These are phyloP conservation scores for Tolypocladium amazonense DNA, from an alignment of 2,329 filamentous ascomycete genomes.

Conservation along the genomic window DNA sequence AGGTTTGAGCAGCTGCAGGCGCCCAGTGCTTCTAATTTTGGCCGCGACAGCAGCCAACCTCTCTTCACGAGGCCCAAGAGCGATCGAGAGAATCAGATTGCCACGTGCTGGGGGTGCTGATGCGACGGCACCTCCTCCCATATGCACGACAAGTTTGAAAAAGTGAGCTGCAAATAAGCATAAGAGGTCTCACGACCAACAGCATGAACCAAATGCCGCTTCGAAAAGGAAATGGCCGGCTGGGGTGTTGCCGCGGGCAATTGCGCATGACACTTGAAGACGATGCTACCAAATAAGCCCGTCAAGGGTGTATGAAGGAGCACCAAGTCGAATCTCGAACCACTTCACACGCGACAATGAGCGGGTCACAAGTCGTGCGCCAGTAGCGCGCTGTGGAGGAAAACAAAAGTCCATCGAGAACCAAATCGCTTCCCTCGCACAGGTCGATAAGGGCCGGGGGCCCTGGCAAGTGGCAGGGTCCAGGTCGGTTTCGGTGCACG, in stretches of 20 bases:
- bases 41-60: not conserved
- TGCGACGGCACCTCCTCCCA: not conserved
- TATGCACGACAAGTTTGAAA: not conserved
- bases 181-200: not conserved
- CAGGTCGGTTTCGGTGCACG: not conserved
- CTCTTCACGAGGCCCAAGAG: not conserved
- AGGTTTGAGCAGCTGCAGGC: not conserved
- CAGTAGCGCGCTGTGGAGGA: not conserved
- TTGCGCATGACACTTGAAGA: not conserved
- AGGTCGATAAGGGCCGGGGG: not conserved
- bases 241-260: not conserved
- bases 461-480: not conserved
- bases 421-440: not conserved
- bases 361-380: not conserved
- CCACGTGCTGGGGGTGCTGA: not conserved
- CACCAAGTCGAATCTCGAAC: not conserved
- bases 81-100: not conserved
- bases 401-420: not conserved
- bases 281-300: not conserved
- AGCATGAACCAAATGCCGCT: not conserved
- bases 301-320: not conserved
- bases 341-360: not conserved
- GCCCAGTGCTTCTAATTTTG: not conserved
- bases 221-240: not conserved
- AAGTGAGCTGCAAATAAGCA: not conserved